phyloP scores from a whole-genome alignment of 1,284 basidiomycete species.

The Caloboletus inedulis region DNA sequence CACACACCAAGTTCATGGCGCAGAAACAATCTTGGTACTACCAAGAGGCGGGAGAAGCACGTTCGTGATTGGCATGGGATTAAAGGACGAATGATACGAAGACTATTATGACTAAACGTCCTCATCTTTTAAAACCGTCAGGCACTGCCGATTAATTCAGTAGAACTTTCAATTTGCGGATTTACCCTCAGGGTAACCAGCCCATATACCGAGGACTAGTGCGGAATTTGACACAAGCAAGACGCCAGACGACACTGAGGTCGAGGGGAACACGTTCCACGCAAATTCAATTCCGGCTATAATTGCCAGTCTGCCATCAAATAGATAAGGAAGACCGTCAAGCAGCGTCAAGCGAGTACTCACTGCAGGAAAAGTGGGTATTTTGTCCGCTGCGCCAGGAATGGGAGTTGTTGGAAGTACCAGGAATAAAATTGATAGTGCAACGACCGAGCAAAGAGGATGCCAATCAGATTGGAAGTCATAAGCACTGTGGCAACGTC shows the following conservation, averaged over 20 bases:
- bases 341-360: conserved; percentile 23
- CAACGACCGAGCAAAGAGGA: conserved; percentile 90
- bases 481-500: conserved; percentile 82
- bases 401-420: conserved; percentile 94
- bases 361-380: conserved; percentile 65
- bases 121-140: background rate
- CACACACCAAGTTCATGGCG: conserved; percentile 73
- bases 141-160: background rate
- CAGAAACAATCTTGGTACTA: conserved; percentile 67
- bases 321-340: background rate
- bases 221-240: conserved; percentile 57
- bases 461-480: conserved; percentile 90
- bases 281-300: conserved; percentile 74
- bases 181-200: conserved; percentile 45
- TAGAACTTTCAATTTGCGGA: conserved; percentile 1
- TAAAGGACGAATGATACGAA: conserved; percentile 20
- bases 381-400: conserved; percentile 73
- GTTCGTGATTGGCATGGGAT: conserved; percentile 71
- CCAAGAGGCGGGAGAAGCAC: conserved; percentile 78
- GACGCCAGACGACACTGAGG: conserved; percentile 62
- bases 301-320: conserved; percentile 52
- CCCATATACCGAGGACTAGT: conserved; percentile 66
- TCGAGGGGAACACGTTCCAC: conserved; percentile 88
- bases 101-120: background rate
- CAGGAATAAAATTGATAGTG: conserved; percentile 99